Evolutionary conservation across 345 rosid genomes (phyloP), one percentile per base, ranked within the genome.

Genomic region (Melastoma malabathricum): DNA sequence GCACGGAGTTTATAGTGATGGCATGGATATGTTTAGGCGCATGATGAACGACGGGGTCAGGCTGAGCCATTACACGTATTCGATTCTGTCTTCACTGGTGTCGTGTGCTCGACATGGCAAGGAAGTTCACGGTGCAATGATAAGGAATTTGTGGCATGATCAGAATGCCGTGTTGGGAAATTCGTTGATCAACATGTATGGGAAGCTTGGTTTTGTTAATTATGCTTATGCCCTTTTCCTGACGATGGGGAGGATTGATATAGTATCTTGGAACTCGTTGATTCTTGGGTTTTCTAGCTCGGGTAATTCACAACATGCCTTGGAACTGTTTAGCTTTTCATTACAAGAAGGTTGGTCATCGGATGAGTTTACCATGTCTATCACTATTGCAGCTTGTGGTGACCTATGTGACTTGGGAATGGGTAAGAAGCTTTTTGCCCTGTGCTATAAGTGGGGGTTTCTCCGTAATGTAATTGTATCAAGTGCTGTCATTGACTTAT

Each of bases 361-460:
- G 1, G 81, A 88, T 49, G 80, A 65, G 47, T 82, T 69, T 55
- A 78, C 89, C 15, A 25, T 69, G 9, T 76, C 89, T n/a, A 59
- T 57, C 9, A 57, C 70, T 19, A 50, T 82, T 5, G 56, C 71
- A 44, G 64, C 62, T 13, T 84, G 89, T 68, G 69, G 76, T 16
- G 54, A 63, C 45, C 61, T 82, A 65, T 68, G 50, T 61, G 66
- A 78, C 57, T 59, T 82, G 57, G 70, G 60, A 25, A 76, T 57
- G 84, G 89, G 94, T 84, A 73, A 73, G 81, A 84, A 82, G 63
- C 64, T 75, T 54, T 64, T 80, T 27, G 75, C 82, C 75, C 58
- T 74, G 9, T 72, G 72, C 63, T 48, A 75, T 60, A 84, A 84
- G 75, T 61, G 58, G 76, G 88, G 92, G 50, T 68, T 75, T 77